Evolutionary conservation across 148 eudicot genomes (phyloP), one percentile per base, ranked within the genome.

Genomic region (Nepenthes mirabilis): DNA sequence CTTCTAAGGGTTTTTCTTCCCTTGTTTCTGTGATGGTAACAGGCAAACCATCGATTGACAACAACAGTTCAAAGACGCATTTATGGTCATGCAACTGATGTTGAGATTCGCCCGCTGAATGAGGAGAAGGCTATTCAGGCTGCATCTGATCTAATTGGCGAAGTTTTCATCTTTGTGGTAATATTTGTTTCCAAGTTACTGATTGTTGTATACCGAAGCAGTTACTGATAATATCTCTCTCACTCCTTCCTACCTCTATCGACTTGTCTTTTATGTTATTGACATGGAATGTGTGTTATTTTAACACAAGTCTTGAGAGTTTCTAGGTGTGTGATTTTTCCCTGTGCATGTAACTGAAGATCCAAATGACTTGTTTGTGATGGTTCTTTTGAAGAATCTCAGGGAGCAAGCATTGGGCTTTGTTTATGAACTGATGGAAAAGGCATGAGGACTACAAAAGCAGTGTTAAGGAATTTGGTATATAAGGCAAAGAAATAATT

Each of bases 81-180:
- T 55, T 91, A 91, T 69, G 88, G 88, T 57, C 98, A 80, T 71
- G 96, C 94, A 57, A 88, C 96, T 32, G 85, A 91, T 70, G 96
- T 88, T 62, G 94, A 72, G 71, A 91, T 91, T 65, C 86, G 94
- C 47, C 98, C 98, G 57, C 62, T 91, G 62, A 82, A 91, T 66
- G 96, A 91, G 76, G 96, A 83, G 73, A 91, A 74, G 75, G 97
- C 97, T 68, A 85, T 91, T 72, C 96, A 88, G 77, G 90, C 82
- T 43, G 96, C 98, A 34, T 85, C 79, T 6, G 96, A 88, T 63
- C 90, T 91, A 58, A 45, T 91, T 52, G 96, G 96, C 35, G 98
- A 91, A 70, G n/a, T 88, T 57, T 91, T 91, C 52, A 74, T 91
- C 68, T 91, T 91, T 73, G 60, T 83, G 91, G 98, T 91, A 88